A percentile compares a stretch with the other conserved stretches of the same genome.
Conservation (phyloP, 148 eudicot genomes). For the Bassia scoparia region DNA sequence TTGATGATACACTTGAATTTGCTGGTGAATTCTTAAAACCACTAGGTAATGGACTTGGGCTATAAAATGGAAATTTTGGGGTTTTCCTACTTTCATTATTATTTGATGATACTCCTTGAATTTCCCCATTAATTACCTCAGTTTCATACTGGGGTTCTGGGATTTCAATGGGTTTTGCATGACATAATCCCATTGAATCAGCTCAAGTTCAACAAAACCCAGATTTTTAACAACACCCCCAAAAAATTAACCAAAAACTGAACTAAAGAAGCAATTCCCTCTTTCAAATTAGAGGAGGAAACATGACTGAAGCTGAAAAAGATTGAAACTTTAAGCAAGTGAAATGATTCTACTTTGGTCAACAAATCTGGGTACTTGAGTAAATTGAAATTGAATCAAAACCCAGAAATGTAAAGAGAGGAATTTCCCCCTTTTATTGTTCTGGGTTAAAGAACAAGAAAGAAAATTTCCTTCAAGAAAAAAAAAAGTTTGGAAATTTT, state of each 20-base stretch:
- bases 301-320: conserved; percentile 9
- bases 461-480: neutral
- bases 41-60: conserved; percentile 83
- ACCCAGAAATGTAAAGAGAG: conserved; percentile 12
- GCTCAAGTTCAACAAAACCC: conserved; percentile 26
- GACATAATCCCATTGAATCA: conserved; percentile 89
- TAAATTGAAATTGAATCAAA: conserved; percentile 12
- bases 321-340: neutral
- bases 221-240: conserved; percentile 17
- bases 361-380: conserved; percentile 4
- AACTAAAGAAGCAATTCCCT: neutral
- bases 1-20: conserved; percentile 68
- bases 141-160: conserved; percentile 42
- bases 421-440: neutral
- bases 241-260: neutral
- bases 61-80: conserved; percentile 77
- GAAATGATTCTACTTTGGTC: neutral
- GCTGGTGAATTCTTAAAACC: conserved; percentile 81
- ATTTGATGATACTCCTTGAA: conserved; percentile 14
- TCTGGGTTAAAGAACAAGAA: conserved; percentile 1
- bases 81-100: conserved; percentile 30
- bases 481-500: conserved; percentile 12
- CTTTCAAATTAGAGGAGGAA: conserved; percentile 3
- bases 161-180: conserved; percentile 75
- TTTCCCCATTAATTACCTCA: conserved; percentile 27